Percentiles rank a stretch among this genome's conserved stretches.
Evolutionary conservation across 257 asterid genomes (phyloP).

Genomic region (Primulina tabacum): DNA sequence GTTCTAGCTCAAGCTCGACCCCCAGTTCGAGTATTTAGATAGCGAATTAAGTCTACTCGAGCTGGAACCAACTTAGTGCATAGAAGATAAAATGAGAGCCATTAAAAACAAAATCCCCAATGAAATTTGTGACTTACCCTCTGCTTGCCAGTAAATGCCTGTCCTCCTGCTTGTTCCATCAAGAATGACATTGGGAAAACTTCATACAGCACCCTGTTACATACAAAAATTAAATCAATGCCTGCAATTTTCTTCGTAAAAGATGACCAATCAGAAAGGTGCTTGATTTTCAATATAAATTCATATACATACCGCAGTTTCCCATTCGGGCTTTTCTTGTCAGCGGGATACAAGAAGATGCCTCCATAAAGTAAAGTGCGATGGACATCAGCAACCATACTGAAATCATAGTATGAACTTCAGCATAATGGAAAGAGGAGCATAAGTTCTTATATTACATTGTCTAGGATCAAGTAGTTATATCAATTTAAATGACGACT

Average conservation of each 20-base stretch:
- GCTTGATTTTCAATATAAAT: neutral
- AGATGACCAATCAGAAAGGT: neutral
- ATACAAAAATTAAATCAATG: conserved; percentile 1
- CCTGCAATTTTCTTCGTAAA: neutral
- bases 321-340: conserved; percentile 92
- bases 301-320: conserved; percentile 59
- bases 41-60: neutral
- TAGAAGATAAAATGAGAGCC: no score
- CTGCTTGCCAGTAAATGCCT: conserved; percentile 84
- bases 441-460: neutral
- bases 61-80: neutral
- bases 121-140: conserved; percentile 41
- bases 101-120: no score
- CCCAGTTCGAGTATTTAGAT: neutral
- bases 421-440: neutral
- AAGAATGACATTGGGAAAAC: conserved; percentile 98
- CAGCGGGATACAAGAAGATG: conserved; percentile 92
- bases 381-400: conserved; percentile 99
- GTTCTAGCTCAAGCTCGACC: no score
- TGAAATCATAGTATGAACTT: conserved; percentile 26
- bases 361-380: conserved; percentile 99
- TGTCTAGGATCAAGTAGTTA: neutral
- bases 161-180: conserved; percentile 99
- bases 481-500: neutral
- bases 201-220: conserved; percentile 83